These are phyloP conservation scores for Ophiocordyceps camponoti-floridani DNA, from an alignment of 2,329 filamentous ascomycete species.

Conservation along the genomic window DNA sequence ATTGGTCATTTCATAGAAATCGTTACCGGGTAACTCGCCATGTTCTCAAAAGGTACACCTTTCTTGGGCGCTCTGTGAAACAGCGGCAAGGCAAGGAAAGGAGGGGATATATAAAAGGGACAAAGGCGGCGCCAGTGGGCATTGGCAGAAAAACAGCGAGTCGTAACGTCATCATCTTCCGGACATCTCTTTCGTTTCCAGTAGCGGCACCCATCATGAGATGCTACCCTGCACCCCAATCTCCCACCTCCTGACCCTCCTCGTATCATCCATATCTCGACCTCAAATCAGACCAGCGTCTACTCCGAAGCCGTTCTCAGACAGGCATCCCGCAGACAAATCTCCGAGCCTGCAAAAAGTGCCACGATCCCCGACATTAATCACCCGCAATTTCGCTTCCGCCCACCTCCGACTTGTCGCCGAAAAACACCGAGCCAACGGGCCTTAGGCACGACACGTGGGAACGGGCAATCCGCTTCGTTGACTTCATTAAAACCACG, in stretches of 20 bases:
- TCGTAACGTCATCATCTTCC: constrained; percentile 18
- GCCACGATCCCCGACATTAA: too few species aligned
- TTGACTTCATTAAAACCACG: neutral
- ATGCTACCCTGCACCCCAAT: too few species aligned
- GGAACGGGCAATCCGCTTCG: neutral
- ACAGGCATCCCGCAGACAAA: too few species aligned
- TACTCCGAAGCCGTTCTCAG: too few species aligned
- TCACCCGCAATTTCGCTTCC: too few species aligned
- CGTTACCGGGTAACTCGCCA: constrained; percentile 20
- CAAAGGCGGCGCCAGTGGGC: constrained; percentile 4
- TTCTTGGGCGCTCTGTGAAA: constrained; percentile 12
- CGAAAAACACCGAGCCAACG: too few species aligned
- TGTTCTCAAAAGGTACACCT: constrained; percentile 13
- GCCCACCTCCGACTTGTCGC: too few species aligned
- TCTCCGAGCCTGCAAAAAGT: too few species aligned
- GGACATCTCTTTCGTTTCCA: constrained; percentile 9
- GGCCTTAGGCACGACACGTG: too few species aligned
- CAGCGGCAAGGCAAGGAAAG: neutral
- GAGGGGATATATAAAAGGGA: neutral
- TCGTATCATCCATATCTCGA: too few species aligned
- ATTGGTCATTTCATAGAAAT: constrained; percentile 21
- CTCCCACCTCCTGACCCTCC: neutral
- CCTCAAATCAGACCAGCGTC: too few species aligned
- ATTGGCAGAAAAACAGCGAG: constrained; percentile 6
- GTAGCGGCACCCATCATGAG: neutral